Evolutionary conservation across 352 stramenopile genomes (phyloP).

Genomic region (Globisporangium megalacanthum): DNA sequence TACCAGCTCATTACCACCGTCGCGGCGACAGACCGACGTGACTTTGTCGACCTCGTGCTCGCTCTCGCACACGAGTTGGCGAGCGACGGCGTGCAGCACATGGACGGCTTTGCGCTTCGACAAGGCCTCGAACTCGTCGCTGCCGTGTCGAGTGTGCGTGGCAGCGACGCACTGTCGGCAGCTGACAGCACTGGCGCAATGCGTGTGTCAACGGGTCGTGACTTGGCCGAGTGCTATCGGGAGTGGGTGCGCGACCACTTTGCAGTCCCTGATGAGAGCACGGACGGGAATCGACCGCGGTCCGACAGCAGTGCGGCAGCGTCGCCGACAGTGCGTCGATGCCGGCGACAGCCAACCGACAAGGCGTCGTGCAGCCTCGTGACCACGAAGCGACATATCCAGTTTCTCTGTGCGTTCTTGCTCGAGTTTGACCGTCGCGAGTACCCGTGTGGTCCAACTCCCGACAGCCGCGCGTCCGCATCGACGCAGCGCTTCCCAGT

Average conservation of each 20-base stretch:
- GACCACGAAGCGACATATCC: slow-evolving; percentile 27
- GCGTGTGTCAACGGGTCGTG: background rate
- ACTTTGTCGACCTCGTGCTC: slow-evolving; percentile 19
- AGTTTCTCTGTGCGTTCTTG: slow-evolving; percentile 34
- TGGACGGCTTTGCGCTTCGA: slow-evolving; percentile 14
- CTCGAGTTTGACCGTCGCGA: slow-evolving; percentile 26
- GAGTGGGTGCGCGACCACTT: slow-evolving; percentile 26
- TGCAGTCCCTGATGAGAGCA: background rate
- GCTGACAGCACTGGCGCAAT: no score
- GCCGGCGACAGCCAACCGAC: background rate
- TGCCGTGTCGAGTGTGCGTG: slow-evolving; percentile 1
- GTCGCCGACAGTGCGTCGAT: background rate
- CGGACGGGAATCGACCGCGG: background rate
- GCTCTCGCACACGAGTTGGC: slow-evolving; percentile 30
- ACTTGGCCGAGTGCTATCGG: slow-evolving; percentile 12
- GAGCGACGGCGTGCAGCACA: slow-evolving; percentile 14
- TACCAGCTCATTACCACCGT: slow-evolving; percentile 12
- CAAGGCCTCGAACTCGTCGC: slow-evolving; percentile 26
- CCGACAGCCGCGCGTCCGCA: background rate
- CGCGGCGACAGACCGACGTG: slow-evolving; percentile 1
- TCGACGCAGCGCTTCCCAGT: background rate
- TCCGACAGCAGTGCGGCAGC: background rate
- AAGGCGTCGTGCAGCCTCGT: slow-evolving; percentile 13
- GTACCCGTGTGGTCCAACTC: background rate
- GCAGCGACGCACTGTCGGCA: background rate